A percentile compares a stretch with the other conserved stretches of the same genome.
phyloP scores from a whole-genome alignment of 2,329 filamentous ascomycete genomes.

The Scytalidium lignicola region DNA sequence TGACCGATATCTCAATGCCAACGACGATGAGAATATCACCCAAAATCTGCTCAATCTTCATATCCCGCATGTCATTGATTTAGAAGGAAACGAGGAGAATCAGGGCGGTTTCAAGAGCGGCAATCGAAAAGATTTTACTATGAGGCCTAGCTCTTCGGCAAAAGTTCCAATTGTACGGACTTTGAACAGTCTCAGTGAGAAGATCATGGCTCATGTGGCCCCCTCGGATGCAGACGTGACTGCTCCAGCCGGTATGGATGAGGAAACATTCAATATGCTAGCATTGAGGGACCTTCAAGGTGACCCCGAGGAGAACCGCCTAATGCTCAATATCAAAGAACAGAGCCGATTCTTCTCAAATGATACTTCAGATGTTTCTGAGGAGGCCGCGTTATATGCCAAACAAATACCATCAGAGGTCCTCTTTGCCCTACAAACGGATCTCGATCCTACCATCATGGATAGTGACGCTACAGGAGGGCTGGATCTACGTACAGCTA shows the following conservation, averaged over 20 bases:
- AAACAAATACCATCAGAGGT: conserved; percentile 67
- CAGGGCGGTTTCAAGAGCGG: conserved; percentile 76
- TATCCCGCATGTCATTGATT: conserved; percentile 84
- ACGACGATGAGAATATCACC: conserved; percentile 52
- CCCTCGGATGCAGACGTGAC: conserved; percentile 69
- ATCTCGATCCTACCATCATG: conserved; percentile 46
- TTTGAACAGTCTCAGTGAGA: conserved; percentile 86
- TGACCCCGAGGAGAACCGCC: conserved; percentile 67
- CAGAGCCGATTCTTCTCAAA: conserved; percentile 77
- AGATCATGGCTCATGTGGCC: conserved; percentile 83
- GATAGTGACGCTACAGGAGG: conserved; percentile 43
- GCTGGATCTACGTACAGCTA: conserved; percentile 55
- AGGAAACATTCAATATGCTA: conserved; percentile 69
- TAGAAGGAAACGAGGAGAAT: conserved; percentile 93
- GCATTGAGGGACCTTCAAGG: conserved; percentile 75
- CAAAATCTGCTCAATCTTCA: conserved; percentile 55
- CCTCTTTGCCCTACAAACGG: conserved; percentile 56
- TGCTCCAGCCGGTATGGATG: conserved; percentile 61
- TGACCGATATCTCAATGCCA: conserved; percentile 76
- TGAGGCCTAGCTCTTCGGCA: conserved; percentile 68
- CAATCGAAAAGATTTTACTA: conserved; percentile 84
- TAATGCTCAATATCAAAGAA: conserved; percentile 83
- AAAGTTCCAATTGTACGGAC: conserved; percentile 87
- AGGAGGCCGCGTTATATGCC: conserved; percentile 47
- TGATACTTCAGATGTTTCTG: conserved; percentile 35